Conservation (phyloP, 2,329 filamentous ascomycete species). For the Ophiognomonia clavigignenti-juglandacearum region DNA sequence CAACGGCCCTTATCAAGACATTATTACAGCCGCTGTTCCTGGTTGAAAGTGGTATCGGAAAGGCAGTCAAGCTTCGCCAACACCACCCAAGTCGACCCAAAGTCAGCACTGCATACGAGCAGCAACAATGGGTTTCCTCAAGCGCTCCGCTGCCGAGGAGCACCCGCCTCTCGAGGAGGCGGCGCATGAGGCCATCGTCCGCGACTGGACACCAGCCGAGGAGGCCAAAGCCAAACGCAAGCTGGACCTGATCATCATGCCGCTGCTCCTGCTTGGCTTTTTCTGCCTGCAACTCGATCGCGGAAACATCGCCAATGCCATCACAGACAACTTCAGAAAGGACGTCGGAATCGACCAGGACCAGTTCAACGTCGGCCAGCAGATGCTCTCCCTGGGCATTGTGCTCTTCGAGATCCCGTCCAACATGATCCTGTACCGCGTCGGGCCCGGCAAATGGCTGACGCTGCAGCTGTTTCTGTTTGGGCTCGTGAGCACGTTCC, state of each 20-base stretch:
- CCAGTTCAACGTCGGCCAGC: slow-evolving; percentile 47
- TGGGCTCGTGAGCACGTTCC: slow-evolving; percentile 35
- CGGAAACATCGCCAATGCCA: slow-evolving; percentile 38
- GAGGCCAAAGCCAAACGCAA: slow-evolving; percentile 22
- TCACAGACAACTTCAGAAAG: slow-evolving; percentile 42
- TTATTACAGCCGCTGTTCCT: no score
- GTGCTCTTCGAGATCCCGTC: slow-evolving; percentile 42
- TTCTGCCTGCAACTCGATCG: slow-evolving; percentile 36
- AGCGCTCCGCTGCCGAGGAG: no score
- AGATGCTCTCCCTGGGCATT: slow-evolving; percentile 44
- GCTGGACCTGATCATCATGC: slow-evolving; percentile 40
- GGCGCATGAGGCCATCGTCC: background rate
- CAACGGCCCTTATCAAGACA: no score
- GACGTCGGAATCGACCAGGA: slow-evolving; percentile 46
- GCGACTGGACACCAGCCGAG: background rate
- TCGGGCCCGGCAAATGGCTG: slow-evolving; percentile 31
- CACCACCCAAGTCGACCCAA: no score
- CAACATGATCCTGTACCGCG: slow-evolving; percentile 32
- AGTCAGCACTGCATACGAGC: no score
- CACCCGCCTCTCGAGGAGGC: no score
- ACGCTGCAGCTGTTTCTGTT: slow-evolving; percentile 31
- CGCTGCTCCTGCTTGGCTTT: slow-evolving; percentile 40
- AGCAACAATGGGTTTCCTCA: no score
- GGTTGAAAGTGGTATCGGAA: no score
- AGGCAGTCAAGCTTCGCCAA: no score